Evolutionary conservation across 805 yeast species (phyloP), one percentile per base, ranked within the genome.

Genomic region (Limtongia smithiae): DNA sequence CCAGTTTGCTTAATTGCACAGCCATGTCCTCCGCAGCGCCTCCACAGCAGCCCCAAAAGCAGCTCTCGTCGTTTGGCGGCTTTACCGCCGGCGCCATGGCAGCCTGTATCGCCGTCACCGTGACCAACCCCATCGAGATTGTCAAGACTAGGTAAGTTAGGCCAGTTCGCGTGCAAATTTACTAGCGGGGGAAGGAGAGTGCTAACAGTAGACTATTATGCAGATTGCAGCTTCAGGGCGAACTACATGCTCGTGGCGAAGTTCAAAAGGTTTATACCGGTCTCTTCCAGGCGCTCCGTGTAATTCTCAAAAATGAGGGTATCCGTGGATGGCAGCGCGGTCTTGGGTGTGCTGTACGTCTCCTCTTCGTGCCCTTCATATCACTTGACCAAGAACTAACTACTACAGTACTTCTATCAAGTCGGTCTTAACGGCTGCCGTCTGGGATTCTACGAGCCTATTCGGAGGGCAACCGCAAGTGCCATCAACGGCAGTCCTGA

Each of bases 51-150:
- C 39, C 36, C 9, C 45, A 53, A 36, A 50, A 51, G 32, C 52
- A 51, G 42, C 41, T 54, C 18, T 51, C 57, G 31, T 30, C 49
- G 14, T 18, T 41, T 17, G 56, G 58, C 15, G 94, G 96, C 1
- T 88, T 90, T 61, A 62, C 82, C 4, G 96, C 96, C 3, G 97
- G 96, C 48, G 95, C 93, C 7, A 50, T 85, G 14, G 98, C 98
- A 2, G 97, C 97, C 2, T 90, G 97, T 72, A 93, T 95, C 46
- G 97, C 98, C 0, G 98, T 93, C 38, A 91, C 97, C 0, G 82
- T 91, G 65, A 90, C 97, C 3, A 93, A 93, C 65, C 98, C 98
- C 4, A 83, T 93, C 55, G 98, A 93, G 68, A 73, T 93, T 54
- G 88, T 91, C 60, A 93, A 93, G 71, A 93, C 95, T 7, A 62